These are phyloP conservation scores for Sphaerostilbella broomeana DNA, from an alignment of 2,329 filamentous ascomycete species.

Conservation along the genomic window DNA sequence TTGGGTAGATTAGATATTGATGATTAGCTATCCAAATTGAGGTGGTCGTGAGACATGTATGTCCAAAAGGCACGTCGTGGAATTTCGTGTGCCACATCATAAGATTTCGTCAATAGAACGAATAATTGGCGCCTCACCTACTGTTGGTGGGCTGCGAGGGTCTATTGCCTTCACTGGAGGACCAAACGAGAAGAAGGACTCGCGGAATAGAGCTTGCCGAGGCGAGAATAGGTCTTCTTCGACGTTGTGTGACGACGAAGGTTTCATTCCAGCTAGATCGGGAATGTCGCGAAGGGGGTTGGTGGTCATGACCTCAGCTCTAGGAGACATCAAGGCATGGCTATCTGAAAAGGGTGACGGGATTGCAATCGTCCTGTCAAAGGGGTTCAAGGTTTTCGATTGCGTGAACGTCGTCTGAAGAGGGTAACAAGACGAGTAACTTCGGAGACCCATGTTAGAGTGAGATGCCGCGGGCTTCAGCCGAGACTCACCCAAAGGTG, in stretches of 20 bases:
- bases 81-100: constrained; percentile 32
- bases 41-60: constrained; percentile 2
- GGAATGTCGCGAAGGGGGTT: constrained; percentile 52
- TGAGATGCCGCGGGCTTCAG: constrained; percentile 32
- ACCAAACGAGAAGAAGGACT: constrained; percentile 46
- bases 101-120: constrained; percentile 73
- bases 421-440: constrained; percentile 18
- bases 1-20: background rate
- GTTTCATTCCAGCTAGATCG: constrained; percentile 41
- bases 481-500: constrained; percentile 18
- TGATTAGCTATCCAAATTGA: too few species aligned
- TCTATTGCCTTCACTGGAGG: constrained; percentile 50
- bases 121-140: constrained; percentile 67
- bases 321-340: constrained; percentile 61
- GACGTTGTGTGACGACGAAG: constrained; percentile 47
- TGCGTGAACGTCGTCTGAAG: constrained; percentile 16
- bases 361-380: constrained; percentile 32
- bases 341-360: constrained; percentile 33
- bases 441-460: constrained; percentile 37
- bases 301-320: constrained; percentile 65
- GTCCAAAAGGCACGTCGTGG: constrained; percentile 2
- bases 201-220: constrained; percentile 44
- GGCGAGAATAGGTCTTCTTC: constrained; percentile 49
- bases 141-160: constrained; percentile 68
- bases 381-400: constrained; percentile 16